Conservation (phyloP, 2,329 filamentous ascomycete species). For the Fusarium sacchari region DNA sequence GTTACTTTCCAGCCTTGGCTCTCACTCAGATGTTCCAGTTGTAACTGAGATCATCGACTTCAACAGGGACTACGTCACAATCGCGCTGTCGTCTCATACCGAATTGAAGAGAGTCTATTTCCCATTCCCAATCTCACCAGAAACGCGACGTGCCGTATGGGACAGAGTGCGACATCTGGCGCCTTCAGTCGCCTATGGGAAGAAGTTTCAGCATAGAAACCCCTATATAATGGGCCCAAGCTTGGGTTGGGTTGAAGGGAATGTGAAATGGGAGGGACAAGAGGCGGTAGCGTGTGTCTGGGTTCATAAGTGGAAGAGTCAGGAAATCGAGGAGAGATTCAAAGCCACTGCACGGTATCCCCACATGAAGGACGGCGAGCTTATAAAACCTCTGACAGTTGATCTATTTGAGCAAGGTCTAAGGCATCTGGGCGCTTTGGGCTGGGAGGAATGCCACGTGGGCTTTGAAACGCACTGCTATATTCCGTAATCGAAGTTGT, state of each 20-base stretch:
- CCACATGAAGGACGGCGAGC: not conserved
- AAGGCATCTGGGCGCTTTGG: not conserved
- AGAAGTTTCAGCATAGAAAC: accelerated
- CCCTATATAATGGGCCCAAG: accelerated
- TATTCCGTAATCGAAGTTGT: accelerated
- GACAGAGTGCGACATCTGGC: not conserved
- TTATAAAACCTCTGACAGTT: not conserved
- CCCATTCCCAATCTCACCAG: not conserved
- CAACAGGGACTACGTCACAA: not conserved
- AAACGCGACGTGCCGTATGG: not conserved
- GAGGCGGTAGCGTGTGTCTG: not conserved
- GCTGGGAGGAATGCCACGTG: not conserved
- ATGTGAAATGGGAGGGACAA: not conserved
- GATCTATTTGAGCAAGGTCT: not conserved
- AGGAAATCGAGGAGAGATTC: not conserved
- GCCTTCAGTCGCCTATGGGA: not conserved
- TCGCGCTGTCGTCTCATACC: not conserved
- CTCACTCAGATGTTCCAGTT: not conserved
- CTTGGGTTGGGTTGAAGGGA: not conserved
- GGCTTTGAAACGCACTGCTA: accelerated
- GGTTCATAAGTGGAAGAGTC: not conserved
- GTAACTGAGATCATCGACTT: accelerated
- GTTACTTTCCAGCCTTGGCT: not conserved
- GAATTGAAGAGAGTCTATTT: not conserved
- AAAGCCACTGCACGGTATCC: not conserved